Conservation (phyloP, 257 asterid genomes). For the Solanum verrucosum region DNA sequence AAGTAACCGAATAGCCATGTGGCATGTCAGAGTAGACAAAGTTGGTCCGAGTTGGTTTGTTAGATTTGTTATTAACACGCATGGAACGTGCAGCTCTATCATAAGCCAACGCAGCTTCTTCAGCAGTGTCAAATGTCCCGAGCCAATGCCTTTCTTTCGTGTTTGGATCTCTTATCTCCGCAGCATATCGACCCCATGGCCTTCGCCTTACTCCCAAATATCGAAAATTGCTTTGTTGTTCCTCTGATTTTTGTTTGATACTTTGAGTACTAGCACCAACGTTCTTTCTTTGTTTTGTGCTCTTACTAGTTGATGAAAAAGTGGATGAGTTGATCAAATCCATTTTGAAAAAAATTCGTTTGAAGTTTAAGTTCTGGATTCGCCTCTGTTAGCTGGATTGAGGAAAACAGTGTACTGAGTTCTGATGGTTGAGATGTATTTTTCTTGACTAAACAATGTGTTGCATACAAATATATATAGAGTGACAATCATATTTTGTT, state of each 20-base stretch:
- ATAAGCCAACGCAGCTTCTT: slow-evolving; percentile 85
- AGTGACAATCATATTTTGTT: not conserved
- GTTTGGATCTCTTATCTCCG: slow-evolving; percentile 76
- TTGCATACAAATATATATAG: not conserved
- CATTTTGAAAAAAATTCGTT: not conserved
- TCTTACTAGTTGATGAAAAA: not conserved
- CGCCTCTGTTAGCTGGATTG: not conserved
- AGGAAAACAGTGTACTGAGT: not conserved
- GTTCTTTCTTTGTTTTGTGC: not conserved
- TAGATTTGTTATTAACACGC: slow-evolving; percentile 35
- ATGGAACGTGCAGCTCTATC: slow-evolving; percentile 84
- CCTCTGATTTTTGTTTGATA: slow-evolving; percentile 14
- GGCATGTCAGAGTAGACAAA: slow-evolving; percentile 93
- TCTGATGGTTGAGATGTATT: not conserved
- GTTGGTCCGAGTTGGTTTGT: slow-evolving; percentile 55
- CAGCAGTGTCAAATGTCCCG: slow-evolving; percentile 86
- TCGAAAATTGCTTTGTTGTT: slow-evolving; percentile 13
- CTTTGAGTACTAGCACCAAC: not conserved
- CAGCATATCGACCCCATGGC: slow-evolving; percentile 91
- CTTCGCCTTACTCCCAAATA: slow-evolving; percentile 73
- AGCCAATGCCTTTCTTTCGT: slow-evolving; percentile 88
- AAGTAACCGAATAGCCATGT: slow-evolving; percentile 69
- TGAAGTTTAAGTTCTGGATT: not conserved
- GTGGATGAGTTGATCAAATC: not conserved
- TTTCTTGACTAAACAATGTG: not conserved